These are phyloP conservation scores for Aspergillus homomorphus DNA, from an alignment of 495 filamentous ascomycete genomes.

Conservation along the genomic window DNA sequence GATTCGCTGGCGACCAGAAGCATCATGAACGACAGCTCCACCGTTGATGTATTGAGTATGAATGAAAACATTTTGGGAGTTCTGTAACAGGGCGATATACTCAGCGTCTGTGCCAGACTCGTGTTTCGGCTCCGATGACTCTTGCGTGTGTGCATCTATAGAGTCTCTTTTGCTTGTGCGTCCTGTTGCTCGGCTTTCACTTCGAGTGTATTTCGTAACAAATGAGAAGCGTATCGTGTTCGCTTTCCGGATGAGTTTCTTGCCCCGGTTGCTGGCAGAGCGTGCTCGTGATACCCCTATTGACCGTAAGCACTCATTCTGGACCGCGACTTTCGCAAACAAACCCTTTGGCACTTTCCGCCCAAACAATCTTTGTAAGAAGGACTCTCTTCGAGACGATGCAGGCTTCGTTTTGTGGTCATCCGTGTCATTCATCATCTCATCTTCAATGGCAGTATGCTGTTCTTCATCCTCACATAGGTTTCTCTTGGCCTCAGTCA, in stretches of 20 bases:
- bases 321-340: not conserved
- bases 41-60: slow-evolving; percentile 28
- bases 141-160: slow-evolving; percentile 4
- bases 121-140: slow-evolving; percentile 5
- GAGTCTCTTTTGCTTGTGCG: slow-evolving; percentile 17
- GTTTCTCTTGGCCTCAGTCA: slow-evolving; percentile 8
- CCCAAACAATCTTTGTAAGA: slow-evolving; percentile 26
- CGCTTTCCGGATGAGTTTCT: slow-evolving; percentile 27
- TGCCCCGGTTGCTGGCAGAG: slow-evolving; percentile 21
- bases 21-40: slow-evolving; percentile 28
- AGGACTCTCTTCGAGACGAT: slow-evolving; percentile 19
- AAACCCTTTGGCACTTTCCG: slow-evolving; percentile 24
- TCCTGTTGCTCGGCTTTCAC: slow-evolving; percentile 14
- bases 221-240: slow-evolving; percentile 33
- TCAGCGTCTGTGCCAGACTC: slow-evolving; percentile 18
- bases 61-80: slow-evolving; percentile 23
- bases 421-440: slow-evolving; percentile 7
- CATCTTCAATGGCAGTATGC: slow-evolving; percentile 13
- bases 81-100: slow-evolving; percentile 20
- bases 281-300: slow-evolving; percentile 25
- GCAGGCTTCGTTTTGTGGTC: not conserved
- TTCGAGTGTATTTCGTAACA: slow-evolving; percentile 23
- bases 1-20: slow-evolving; percentile 28
- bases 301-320: not conserved
- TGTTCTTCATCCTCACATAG: slow-evolving; percentile 21